Conservation (phyloP, 2,329 filamentous ascomycete species). For the Nannizziopsis barbatae region DNA sequence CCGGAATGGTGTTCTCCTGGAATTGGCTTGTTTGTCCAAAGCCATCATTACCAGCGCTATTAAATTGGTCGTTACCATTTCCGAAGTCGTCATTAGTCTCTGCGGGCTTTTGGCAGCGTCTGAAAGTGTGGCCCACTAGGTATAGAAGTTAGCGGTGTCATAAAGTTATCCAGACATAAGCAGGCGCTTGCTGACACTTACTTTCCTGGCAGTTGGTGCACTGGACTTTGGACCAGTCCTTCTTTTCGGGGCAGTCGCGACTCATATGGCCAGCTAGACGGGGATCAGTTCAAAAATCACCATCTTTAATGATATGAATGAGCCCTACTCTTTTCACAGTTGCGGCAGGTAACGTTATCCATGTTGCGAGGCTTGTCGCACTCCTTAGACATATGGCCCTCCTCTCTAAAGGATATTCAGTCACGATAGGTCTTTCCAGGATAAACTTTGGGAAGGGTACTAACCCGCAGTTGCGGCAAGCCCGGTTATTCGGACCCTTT, state of each 20-base stretch:
- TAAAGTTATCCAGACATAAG: neutral
- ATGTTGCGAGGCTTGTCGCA: constrained; percentile 35
- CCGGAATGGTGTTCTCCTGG: constrained; percentile 18
- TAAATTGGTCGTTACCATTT: constrained; percentile 11
- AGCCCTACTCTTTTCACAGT: constrained; percentile 34
- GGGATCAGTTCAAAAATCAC: neutral
- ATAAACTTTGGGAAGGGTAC: constrained; percentile 10
- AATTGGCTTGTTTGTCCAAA: constrained; percentile 8
- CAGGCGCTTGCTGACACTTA: constrained; percentile 18
- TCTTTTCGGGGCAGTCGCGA: constrained; percentile 36
- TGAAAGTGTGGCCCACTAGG: constrained; percentile 35
- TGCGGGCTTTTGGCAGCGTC: constrained; percentile 27
- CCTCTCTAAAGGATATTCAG: constrained; percentile 28
- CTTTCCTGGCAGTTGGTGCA: constrained; percentile 38
- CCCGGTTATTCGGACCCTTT: constrained; percentile 22
- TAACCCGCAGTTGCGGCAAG: constrained; percentile 39
- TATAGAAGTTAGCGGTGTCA: constrained; percentile 13
- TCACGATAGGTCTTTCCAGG: neutral
- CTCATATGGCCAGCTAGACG: constrained; percentile 31
- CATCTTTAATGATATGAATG: neutral
- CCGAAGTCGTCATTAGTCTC: constrained; percentile 11
- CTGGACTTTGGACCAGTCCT: constrained; percentile 35
- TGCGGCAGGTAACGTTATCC: constrained; percentile 34
- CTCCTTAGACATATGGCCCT: constrained; percentile 33
- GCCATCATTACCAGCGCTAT: constrained; percentile 15